phyloP scores from a whole-genome alignment of 257 asterid species.

The Knoxia roxburghii region DNA sequence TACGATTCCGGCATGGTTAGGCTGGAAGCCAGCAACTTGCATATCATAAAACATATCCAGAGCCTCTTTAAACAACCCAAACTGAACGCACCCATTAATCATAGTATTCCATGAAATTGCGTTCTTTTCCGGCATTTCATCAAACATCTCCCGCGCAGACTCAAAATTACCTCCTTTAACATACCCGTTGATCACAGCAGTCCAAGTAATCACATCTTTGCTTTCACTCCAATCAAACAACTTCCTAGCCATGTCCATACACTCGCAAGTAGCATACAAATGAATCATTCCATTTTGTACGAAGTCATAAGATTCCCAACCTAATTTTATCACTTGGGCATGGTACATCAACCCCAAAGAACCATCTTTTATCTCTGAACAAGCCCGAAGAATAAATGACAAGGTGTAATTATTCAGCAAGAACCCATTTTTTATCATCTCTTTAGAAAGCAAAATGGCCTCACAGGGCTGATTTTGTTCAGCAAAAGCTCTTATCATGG shows the following conservation, averaged over 20 bases:
- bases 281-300: constrained; percentile 56
- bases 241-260: constrained; percentile 32
- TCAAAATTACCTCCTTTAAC: constrained; percentile 26
- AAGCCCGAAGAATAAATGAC: constrained; percentile 46
- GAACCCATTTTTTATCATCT: constrained; percentile 33
- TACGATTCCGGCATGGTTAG: constrained; percentile 37
- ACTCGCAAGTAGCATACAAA: constrained; percentile 31
- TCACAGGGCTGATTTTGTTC: constrained; percentile 29
- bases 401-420: constrained; percentile 46
- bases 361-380: constrained; percentile 28
- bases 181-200: constrained; percentile 45
- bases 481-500: constrained; percentile 33
- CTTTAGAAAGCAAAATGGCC: constrained; percentile 30
- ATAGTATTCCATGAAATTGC: constrained; percentile 48
- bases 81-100: constrained; percentile 44
- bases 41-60: constrained; percentile 29
- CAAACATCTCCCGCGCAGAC: constrained; percentile 40
- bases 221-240: constrained; percentile 34
- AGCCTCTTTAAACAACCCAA: constrained; percentile 41
- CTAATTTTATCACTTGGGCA: constrained; percentile 36
- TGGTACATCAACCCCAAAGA: constrained; percentile 37
- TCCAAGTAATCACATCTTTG: constrained; percentile 46
- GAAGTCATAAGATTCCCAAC: constrained; percentile 52
- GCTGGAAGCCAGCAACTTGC: constrained; percentile 36
- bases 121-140: constrained; percentile 47